Evolutionary conservation across 305 asterid species (phyloP).

Genomic region (Solanum aculeatissimum): DNA sequence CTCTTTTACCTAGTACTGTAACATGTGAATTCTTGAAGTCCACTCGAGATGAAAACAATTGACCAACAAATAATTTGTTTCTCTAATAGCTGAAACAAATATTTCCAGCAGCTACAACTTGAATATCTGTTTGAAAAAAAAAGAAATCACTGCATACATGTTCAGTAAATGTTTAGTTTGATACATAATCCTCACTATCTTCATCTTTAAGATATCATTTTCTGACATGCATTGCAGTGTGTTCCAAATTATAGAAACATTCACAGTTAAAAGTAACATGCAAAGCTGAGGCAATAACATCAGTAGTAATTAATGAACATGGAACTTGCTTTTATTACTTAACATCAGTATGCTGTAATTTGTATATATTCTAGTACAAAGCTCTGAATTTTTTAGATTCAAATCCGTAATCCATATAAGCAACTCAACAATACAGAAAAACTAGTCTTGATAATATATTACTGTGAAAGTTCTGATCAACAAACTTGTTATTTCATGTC

Average conservation of each 20-base stretch:
- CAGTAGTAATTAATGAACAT: background rate
- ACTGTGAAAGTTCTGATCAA: background rate
- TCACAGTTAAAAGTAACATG: background rate
- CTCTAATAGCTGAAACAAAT: background rate
- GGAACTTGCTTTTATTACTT: background rate
- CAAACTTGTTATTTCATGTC: background rate
- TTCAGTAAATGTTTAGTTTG: background rate
- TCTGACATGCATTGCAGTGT: background rate
- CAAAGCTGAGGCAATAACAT: background rate
- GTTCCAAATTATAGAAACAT: background rate
- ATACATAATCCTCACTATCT: background rate
- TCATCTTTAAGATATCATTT: background rate
- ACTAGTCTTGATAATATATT: background rate
- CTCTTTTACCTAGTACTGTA: background rate
- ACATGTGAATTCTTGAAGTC: background rate
- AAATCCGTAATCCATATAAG: background rate
- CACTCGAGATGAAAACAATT: background rate
- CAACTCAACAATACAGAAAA: background rate
- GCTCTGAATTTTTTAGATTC: background rate
- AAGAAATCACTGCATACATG: background rate
- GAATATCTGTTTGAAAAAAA: background rate
- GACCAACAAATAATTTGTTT: background rate
- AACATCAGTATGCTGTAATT: background rate
- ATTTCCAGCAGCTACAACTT: background rate
- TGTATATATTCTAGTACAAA: background rate